Evolutionary conservation across 257 asterid species (phyloP).

Genomic region (Solanum sitiens): DNA sequence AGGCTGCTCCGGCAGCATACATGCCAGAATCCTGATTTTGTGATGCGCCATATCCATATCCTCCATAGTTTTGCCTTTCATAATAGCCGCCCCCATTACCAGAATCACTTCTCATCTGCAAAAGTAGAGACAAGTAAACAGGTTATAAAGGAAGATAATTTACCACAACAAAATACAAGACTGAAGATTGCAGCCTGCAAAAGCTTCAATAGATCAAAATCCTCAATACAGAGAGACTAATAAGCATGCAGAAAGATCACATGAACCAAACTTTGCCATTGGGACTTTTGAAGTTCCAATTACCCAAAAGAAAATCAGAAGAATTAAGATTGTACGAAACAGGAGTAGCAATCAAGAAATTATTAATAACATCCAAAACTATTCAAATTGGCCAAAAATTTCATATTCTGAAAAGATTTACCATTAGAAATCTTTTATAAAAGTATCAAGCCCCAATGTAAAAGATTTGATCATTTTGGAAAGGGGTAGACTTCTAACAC

Average conservation of each 20-base stretch:
- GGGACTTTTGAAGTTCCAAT: neutral
- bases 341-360: neutral
- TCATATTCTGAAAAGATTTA: neutral
- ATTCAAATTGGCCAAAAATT: neutral
- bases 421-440: neutral
- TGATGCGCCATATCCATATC: constrained; percentile 46
- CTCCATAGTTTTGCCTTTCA: constrained; percentile 63
- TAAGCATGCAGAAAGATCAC: neutral
- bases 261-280: neutral
- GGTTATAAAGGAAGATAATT: neutral
- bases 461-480: neutral
- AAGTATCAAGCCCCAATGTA: neutral
- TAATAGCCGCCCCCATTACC: constrained; percentile 41
- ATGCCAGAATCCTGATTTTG: constrained; percentile 21
- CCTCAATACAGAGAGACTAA: neutral
- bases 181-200: neutral
- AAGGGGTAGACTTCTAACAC: neutral
- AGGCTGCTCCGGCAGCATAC: constrained; percentile 32
- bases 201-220: neutral
- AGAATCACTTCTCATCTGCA: constrained; percentile 54
- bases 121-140: neutral
- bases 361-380: neutral
- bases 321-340: neutral
- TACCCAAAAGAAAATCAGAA: neutral
- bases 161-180: neutral